Base-by-base conservation (phyloP, 2,329 filamentous ascomycete species). In the Exophiala mesophila region DNA sequence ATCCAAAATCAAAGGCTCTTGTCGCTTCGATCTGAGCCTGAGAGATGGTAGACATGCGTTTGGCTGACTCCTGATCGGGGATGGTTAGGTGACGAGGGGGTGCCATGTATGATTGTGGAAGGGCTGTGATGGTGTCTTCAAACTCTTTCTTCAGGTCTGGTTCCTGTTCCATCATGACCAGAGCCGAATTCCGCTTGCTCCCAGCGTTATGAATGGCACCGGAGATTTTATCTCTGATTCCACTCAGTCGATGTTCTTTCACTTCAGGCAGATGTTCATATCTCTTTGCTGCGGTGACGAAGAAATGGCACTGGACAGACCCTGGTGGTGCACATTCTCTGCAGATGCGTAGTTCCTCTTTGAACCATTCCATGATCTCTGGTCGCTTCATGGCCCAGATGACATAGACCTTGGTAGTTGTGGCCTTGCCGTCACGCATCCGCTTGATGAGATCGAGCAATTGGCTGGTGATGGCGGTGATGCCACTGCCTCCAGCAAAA, bases 281-380 rank as follows among this genome's bases (percentile, higher is more conserved):
- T 44, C 82, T 71, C 54, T 85, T 83, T 5, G 88, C 77, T 1
- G 83, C 80, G 0, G 90, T 97, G 53, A 96, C 85, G 65, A 88
- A 96, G 71, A 96, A 96, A 62, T 94, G 89, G 70, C 89, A 96
- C 17, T 85, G 86, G 6, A 96, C 85, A 20, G 85, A 84, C 59
- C 92, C 87, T 0, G 86, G 85, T 1, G 90, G 90, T 7, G 90
- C 89, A 36, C 81, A 83, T 63, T 96, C 87, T 56, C 88, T 79
- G 66, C 90, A 95, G 57, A 96, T 94, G 35, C 88, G 79, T 45
- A 96, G 73, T 63, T 96, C 90, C 65, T 96, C 89, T 53, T 87
- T 85, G 73, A 96, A 97, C 90, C 90, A 97, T 61, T 96, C 88
- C 81, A 97, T 88, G 1, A 88, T 87, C 63, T 96, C 90, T 10